Percentiles rank a stretch among this genome's conserved stretches.
These are phyloP conservation scores for Quercus phellos DNA, from an alignment of 331 rosid genomes.

Conservation along the genomic window DNA sequence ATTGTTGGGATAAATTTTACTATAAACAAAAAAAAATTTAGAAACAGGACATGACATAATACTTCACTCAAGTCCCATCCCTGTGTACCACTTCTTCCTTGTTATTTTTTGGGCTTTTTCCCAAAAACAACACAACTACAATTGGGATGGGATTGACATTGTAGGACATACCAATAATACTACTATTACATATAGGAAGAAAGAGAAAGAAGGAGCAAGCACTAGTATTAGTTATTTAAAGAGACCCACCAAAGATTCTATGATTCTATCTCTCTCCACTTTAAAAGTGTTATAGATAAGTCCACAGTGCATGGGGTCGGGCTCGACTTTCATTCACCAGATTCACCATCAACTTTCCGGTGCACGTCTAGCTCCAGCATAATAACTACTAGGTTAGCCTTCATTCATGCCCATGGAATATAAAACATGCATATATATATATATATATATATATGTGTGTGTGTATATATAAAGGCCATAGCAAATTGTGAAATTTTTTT, in stretches of 20 bases:
- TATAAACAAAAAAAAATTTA: background rate
- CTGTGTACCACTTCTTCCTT: constrained; percentile 27
- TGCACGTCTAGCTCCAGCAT: constrained; percentile 27
- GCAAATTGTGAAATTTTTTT: constrained; percentile 15
- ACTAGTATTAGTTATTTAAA: constrained; percentile 12
- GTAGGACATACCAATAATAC: too few species aligned
- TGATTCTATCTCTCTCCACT: constrained; percentile 24
- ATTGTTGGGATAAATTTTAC: constrained; percentile 21
- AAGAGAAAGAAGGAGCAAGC: constrained; percentile 27
- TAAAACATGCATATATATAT: background rate
- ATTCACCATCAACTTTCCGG: constrained; percentile 18
- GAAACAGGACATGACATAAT: constrained; percentile 16
- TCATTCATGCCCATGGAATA: constrained; percentile 11
- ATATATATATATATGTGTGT: background rate
- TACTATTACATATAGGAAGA: background rate
- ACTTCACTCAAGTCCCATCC: constrained; percentile 14
- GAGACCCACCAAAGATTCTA: constrained; percentile 47
- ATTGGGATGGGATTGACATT: constrained; percentile 15
- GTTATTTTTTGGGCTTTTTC: constrained; percentile 18
- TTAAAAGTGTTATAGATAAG: constrained; percentile 39
- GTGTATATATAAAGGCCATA: background rate
- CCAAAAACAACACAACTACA: constrained; percentile 17
- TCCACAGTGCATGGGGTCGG: constrained; percentile 44
- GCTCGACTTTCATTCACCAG: constrained; percentile 28
- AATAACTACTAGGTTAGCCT: constrained; percentile 24